Base-by-base conservation (phyloP, 2,329 filamentous ascomycete species). In the Pseudogymnoascus sp. region DNA sequence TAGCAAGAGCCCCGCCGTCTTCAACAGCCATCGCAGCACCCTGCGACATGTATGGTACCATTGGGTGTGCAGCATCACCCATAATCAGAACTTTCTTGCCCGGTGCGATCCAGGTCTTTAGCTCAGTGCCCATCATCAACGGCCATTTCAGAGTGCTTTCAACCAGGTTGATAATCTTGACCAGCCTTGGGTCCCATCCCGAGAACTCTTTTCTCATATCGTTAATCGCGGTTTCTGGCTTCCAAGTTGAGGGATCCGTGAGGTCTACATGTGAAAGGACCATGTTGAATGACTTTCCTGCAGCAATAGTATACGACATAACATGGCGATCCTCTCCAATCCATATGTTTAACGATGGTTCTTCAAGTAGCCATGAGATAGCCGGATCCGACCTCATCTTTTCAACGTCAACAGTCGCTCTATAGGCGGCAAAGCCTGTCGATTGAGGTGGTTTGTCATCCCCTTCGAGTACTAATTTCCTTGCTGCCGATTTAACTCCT, bases 221-320 rank as follows among this genome's bases (percentile, higher is more conserved):
- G 2, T 64, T 63, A 8, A 77, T 59, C 6, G 71, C 68, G 1
- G 65, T 66, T 6, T 71, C 65, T 40, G 63, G 68, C 11, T 64
- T 69, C 71, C 73, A 75, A 4, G 70, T 72, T 1, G 67, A 62
- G 0, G 75, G 72, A 33, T 78, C 73, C 0, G 69, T 69, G 5
- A 68, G 59, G 65, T 80, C 78, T 7, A 70, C 70, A 65, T 80
- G 77, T 5, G 76, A 78, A 0, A 80, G 68, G 0, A 80, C 78
- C 75, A 80, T 76, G 65, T 80, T 80, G 69, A 79, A 80, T 0
- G 75, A 72, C 50, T 76, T 73, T 1, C 77, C 76, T 0, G 69
- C 70, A 0, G 76, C 72, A 8, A 81, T 81, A 4, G 71, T 71
- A 64, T 79, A 79, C 0, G 77, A 76, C 76, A 81, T 80, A 11